These are phyloP conservation scores for Hibiscus syriacus DNA, from an alignment of 345 rosid genomes.

Conservation along the genomic window DNA sequence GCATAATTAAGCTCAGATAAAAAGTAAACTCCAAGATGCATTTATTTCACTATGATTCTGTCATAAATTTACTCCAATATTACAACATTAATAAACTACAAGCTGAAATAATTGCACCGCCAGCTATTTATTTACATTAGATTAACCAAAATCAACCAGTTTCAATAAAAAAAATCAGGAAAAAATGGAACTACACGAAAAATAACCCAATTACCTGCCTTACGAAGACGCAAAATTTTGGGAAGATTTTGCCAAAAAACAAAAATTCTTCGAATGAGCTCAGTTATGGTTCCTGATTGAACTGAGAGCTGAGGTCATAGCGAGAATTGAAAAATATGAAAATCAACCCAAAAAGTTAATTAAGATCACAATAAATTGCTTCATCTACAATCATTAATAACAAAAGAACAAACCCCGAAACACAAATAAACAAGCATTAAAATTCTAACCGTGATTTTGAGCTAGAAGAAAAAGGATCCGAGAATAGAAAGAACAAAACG, in stretches of 20 bases:
- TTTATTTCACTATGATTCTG: not conserved
- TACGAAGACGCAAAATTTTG: not conserved
- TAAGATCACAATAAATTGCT: not conserved
- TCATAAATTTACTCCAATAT: constrained; percentile 1
- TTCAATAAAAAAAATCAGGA: not conserved
- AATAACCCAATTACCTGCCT: not conserved
- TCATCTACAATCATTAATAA: not conserved
- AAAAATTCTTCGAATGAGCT: not conserved
- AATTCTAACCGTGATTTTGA: constrained; percentile 27
- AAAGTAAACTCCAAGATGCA: not conserved
- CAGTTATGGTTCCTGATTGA: constrained; percentile 29
- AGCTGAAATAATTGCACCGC: not conserved
- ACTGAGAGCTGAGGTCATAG: constrained; percentile 24
- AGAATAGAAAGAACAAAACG: not conserved
- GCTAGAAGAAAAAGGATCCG: constrained; percentile 30
- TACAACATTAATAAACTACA: not conserved
- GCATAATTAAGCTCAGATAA: not conserved
- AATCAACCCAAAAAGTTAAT: constrained; percentile 2
- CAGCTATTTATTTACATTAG: not conserved
- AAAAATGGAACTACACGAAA: not conserved
- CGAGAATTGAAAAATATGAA: constrained; percentile 32
- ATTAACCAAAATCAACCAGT: not conserved
- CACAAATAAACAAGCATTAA: not conserved
- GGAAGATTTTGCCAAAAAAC: not conserved
- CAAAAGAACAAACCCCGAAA: not conserved